Percentiles rank a stretch among this genome's conserved stretches.
Conservation (phyloP, 306 rosid species). For the Prunus campanulata region DNA sequence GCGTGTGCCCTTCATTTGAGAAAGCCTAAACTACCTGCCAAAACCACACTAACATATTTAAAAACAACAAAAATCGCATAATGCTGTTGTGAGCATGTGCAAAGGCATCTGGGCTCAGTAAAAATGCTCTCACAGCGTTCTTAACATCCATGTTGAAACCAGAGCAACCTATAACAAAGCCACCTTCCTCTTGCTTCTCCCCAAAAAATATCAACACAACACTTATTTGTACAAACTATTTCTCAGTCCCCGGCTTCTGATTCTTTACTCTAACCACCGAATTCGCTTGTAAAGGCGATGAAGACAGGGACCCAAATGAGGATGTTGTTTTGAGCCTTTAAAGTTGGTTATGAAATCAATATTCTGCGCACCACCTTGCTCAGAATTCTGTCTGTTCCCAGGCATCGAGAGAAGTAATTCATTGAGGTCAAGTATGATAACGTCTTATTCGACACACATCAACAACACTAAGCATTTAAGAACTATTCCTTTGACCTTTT, state of each 20-base stretch:
- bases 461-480: not conserved
- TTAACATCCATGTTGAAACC: not conserved
- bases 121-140: not conserved
- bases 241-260: not conserved
- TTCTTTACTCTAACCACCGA: not conserved
- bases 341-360: not conserved
- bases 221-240: not conserved
- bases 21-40: not conserved
- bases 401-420: not conserved
- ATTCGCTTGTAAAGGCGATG: not conserved
- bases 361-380: not conserved
- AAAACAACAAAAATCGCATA: not conserved
- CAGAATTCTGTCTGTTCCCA: not conserved
- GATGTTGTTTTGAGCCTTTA: not conserved
- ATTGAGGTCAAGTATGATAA: not conserved
- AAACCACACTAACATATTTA: not conserved
- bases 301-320: not conserved
- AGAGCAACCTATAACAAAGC: not conserved
- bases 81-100: not conserved
- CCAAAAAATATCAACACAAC: not conserved
- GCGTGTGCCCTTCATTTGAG: not conserved
- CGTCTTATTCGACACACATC: not conserved
- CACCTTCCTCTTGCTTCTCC: not conserved
- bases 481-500: not conserved
- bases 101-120: not conserved